These are phyloP conservation scores for Sporothrix euskadiensis DNA, from an alignment of 2,329 filamentous ascomycete genomes.

Conservation along the genomic window DNA sequence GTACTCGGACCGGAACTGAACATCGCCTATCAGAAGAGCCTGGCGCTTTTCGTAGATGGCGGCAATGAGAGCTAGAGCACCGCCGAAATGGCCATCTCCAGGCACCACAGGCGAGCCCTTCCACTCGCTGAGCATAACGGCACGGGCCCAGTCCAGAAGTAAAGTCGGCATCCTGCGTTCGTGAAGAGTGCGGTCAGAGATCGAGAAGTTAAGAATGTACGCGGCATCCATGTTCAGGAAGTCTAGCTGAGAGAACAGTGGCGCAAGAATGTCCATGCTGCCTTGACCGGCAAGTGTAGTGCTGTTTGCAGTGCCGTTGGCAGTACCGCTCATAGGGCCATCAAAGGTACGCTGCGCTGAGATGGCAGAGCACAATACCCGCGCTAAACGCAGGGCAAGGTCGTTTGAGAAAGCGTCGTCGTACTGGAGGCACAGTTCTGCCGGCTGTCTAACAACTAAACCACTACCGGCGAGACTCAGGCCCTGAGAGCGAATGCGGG, in stretches of 20 bases:
- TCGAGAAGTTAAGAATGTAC: slow-evolving; percentile 51
- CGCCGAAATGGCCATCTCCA: slow-evolving; percentile 70
- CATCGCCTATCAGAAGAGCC: slow-evolving; percentile 63
- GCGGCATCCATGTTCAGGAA: slow-evolving; percentile 49
- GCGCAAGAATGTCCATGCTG: slow-evolving; percentile 48
- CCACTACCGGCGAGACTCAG: slow-evolving; percentile 51
- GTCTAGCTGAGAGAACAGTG: slow-evolving; percentile 56
- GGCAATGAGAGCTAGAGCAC: slow-evolving; percentile 72
- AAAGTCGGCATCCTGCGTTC: slow-evolving; percentile 59
- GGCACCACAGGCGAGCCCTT: slow-evolving; percentile 70
- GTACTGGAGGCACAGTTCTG: slow-evolving; percentile 58
- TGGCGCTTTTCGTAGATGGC: slow-evolving; percentile 67
- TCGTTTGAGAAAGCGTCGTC: slow-evolving; percentile 64
- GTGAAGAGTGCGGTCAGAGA: slow-evolving; percentile 55
- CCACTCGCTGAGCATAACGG: slow-evolving; percentile 78
- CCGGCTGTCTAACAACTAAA: slow-evolving; percentile 49
- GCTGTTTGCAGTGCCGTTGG: not conserved
- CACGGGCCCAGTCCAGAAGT: slow-evolving; percentile 70
- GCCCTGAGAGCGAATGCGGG: slow-evolving; percentile 58
- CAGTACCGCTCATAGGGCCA: slow-evolving; percentile 40
- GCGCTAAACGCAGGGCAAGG: slow-evolving; percentile 59
- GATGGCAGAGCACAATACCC: slow-evolving; percentile 60
- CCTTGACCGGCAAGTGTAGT: not conserved
- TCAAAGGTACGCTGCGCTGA: slow-evolving; percentile 54
- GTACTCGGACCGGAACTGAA: slow-evolving; percentile 73